Conservation (phyloP, 2,329 filamentous ascomycete species). For the Drechslerella stenobrocha region DNA sequence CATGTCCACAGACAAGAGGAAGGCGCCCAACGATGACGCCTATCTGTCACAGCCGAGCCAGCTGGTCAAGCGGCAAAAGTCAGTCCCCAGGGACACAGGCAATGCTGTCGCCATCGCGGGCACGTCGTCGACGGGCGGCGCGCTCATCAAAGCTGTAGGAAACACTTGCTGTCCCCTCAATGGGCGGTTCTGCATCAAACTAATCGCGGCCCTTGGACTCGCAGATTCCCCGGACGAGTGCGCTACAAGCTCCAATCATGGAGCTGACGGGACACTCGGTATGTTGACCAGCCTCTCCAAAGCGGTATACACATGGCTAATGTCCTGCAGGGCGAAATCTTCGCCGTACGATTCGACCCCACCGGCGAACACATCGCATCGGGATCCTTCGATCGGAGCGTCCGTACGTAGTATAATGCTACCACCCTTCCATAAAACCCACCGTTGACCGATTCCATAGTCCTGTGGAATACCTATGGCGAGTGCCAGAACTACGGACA, state of each 20-base stretch:
- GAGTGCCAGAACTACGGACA: slow-evolving; percentile 92
- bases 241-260: slow-evolving; percentile 88
- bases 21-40: slow-evolving; percentile 70
- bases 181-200: slow-evolving; percentile 58
- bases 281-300: not conserved
- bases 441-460: slow-evolving; percentile 58
- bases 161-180: slow-evolving; percentile 53
- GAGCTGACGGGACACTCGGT: slow-evolving; percentile 69
- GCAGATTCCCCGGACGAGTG: slow-evolving; percentile 77
- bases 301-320: slow-evolving; percentile 23
- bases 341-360: slow-evolving; percentile 85
- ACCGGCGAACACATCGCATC: slow-evolving; percentile 88
- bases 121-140: slow-evolving; percentile 63
- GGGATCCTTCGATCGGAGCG: slow-evolving; percentile 89
- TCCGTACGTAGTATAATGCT: slow-evolving; percentile 64
- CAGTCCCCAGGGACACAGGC: slow-evolving; percentile 62
- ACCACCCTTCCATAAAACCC: not conserved
- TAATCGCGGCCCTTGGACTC: slow-evolving; percentile 49
- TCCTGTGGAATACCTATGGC: slow-evolving; percentile 91
- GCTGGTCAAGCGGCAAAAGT: slow-evolving; percentile 86
- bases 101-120: slow-evolving; percentile 65
- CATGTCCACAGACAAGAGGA: slow-evolving; percentile 91
- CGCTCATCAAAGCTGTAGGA: slow-evolving; percentile 69
- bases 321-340: slow-evolving; percentile 72
- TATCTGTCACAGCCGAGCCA: slow-evolving; percentile 74